phyloP scores from a whole-genome alignment of 176 grass and related monocot genomes.

The Triticum turgidum region DNA sequence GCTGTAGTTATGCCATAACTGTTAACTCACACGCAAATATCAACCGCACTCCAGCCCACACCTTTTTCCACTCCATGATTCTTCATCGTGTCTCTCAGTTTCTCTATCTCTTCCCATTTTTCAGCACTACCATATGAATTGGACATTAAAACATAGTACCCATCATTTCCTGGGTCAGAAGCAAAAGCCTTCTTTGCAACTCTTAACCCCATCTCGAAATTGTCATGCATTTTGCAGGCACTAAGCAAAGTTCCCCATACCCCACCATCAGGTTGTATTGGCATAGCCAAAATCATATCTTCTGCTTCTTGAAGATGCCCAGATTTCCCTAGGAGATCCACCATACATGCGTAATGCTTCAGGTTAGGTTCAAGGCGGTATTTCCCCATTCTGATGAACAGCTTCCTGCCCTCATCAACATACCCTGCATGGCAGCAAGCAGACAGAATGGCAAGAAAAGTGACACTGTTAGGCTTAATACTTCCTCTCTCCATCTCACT shows the following conservation, averaged over 20 bases:
- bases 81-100: conserved; percentile 55
- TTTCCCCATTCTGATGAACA: conserved; percentile 50
- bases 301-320: conserved; percentile 64
- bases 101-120: conserved; percentile 68
- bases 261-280: conserved; percentile 65
- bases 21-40: conserved; percentile 27
- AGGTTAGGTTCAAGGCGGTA: conserved; percentile 54
- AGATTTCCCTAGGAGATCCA: conserved; percentile 67
- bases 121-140: conserved; percentile 55
- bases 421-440: conserved; percentile 72
- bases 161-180: conserved; percentile 62
- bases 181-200: conserved; percentile 55
- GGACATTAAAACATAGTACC: conserved; percentile 68
- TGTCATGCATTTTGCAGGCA: conserved; percentile 71
- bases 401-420: conserved; percentile 48
- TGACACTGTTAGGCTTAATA: conserved; percentile 47
- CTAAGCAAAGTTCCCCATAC: conserved; percentile 72
- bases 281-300: conserved; percentile 60
- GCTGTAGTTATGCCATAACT: not conserved
- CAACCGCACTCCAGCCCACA: conserved; percentile 60
- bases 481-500: conserved; percentile 47
- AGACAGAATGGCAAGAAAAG: conserved; percentile 72
- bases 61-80: conserved; percentile 47
- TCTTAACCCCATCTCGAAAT: conserved; percentile 59
- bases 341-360: conserved; percentile 75